Evolutionary conservation across 352 stramenopile species (phyloP), one percentile per base, ranked within the genome.

Genomic region (Thalassiosira livingstoniorum): DNA sequence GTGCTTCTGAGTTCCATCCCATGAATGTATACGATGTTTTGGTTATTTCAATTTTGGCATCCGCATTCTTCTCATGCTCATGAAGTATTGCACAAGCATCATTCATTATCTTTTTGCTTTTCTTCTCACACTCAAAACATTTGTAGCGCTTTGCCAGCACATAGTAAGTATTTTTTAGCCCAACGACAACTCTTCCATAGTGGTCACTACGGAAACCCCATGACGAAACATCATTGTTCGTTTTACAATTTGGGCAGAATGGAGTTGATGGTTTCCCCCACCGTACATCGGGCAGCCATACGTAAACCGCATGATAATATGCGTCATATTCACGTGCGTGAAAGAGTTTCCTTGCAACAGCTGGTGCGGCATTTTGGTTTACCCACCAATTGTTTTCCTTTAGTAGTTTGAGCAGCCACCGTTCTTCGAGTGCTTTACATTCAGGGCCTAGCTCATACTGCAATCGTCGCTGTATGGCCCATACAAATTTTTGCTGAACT

Each of bases 21-120:
- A 85, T 87, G 60, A 84, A 87, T 29, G 70, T 85, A 45, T 85
- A 70, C 64, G 53, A 13, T 57, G n/a, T 55, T 37, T 68, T 42
- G 25, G 21, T 58, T 55, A 18, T 61, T 72, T 4, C 53, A 29
- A 10, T 47, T 47, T 47, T 15, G 7, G 15, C 39, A 18, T 47
- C 7, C 5, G 74, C n/a, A 34, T 64, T 27, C 1, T 70, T n/a
- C n/a, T n/a, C n/a, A n/a, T n/a, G 32, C 11, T 74, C n/a, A 18
- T 2, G 51, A 47, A 29, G 47, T 65, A 73, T 55, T 27, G 31
- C 64, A 64, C 70, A 7, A 18, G 15, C 32, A 23, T 65, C 21
- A 2, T 45, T 54, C 34, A 64, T 66, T 15, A 69, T 15, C 31
- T 35, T 54, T 21, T 64, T 61, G 7, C 29, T 63, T 37, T 71